phyloP scores from a whole-genome alignment of 768 basidiomycete genomes.

The Boletus subcaerulescens region DNA sequence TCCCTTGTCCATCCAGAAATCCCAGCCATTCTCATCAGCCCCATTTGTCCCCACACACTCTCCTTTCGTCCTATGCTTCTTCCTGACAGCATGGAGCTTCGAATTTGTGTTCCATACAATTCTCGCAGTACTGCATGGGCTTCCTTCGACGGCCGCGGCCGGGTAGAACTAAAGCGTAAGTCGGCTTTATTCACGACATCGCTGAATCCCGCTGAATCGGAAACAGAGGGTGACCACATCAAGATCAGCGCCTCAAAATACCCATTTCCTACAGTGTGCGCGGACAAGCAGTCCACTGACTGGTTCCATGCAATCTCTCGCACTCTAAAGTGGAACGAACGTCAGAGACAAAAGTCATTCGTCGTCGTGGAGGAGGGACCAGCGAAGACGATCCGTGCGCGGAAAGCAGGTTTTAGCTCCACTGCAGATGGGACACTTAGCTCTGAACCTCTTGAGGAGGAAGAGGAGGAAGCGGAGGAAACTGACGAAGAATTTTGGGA shows the following conservation, averaged over 20 bases:
- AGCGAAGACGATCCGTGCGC: slow-evolving; percentile 36
- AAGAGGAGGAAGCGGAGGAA: slow-evolving; percentile 42
- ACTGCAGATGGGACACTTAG: slow-evolving; percentile 7
- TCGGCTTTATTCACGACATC: slow-evolving; percentile 7
- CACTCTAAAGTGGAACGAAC: slow-evolving; percentile 98
- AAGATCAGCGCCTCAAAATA: slow-evolving; percentile 96
- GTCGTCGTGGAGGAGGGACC: slow-evolving; percentile 94
- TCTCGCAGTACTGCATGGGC: slow-evolving; percentile 98
- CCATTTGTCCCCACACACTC: slow-evolving; percentile 97
- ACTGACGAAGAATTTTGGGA: slow-evolving; percentile 42
- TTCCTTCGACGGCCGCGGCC: slow-evolving; percentile 94
- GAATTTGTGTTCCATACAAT: slow-evolving; percentile 99
- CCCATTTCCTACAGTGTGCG: slow-evolving; percentile 98
- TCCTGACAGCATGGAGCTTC: slow-evolving; percentile 97
- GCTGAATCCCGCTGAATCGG: slow-evolving; percentile 8
- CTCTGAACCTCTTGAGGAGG: slow-evolving; percentile 33
- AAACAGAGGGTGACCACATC: slow-evolving; percentile 96
- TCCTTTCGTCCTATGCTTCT: slow-evolving; percentile 99
- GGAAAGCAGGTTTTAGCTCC: slow-evolving; percentile 11
- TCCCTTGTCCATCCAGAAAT: slow-evolving; percentile 98
- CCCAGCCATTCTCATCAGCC: slow-evolving; percentile 92
- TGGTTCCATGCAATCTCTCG: slow-evolving; percentile 98
- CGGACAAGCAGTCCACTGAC: slow-evolving; percentile 95
- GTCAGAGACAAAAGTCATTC: slow-evolving; percentile 97
- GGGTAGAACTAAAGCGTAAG: slow-evolving; percentile 94